A percentile compares a stretch with the other conserved stretches of the same genome.
These are phyloP conservation scores for Boletus vermiculosoides DNA, from an alignment of 768 basidiomycete species.

Conservation along the genomic window DNA sequence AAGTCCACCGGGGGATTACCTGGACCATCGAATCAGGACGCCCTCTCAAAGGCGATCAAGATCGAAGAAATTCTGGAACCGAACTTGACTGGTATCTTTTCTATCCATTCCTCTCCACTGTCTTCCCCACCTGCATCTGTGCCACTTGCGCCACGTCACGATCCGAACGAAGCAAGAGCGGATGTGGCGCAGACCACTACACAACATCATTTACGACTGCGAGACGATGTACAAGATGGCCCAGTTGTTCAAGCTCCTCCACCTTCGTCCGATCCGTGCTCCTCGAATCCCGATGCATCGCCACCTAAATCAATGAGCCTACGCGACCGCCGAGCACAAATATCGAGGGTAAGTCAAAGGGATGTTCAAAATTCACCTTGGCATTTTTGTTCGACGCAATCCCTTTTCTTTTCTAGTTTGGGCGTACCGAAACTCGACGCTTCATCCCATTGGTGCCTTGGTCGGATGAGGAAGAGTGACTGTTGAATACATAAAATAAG, in stretches of 20 bases:
- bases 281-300: constrained; percentile 9
- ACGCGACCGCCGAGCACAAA: constrained; percentile 33
- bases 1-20: background rate
- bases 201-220: background rate
- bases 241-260: background rate
- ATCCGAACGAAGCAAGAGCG: background rate
- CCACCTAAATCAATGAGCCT: constrained; percentile 30
- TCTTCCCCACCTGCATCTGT: constrained; percentile 12
- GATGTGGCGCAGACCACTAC: background rate
- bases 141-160: background rate
- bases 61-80: constrained; percentile 15
- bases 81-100: constrained; percentile 8
- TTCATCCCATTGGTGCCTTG: constrained; percentile 31
- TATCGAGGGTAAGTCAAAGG: constrained; percentile 22
- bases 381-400: background rate
- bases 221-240: background rate
- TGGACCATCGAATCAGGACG: constrained; percentile 1
- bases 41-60: constrained; percentile 16
- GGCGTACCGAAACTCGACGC: constrained; percentile 27
- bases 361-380: background rate
- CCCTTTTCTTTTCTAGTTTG: constrained; percentile 22
- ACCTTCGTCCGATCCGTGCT: background rate
- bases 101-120: constrained; percentile 16
- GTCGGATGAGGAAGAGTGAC: constrained; percentile 32
- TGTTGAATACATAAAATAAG: constrained; percentile 11